Evolutionary conservation across 2,329 filamentous ascomycete species (phyloP).

Genomic region (Fusarium begoniae): DNA sequence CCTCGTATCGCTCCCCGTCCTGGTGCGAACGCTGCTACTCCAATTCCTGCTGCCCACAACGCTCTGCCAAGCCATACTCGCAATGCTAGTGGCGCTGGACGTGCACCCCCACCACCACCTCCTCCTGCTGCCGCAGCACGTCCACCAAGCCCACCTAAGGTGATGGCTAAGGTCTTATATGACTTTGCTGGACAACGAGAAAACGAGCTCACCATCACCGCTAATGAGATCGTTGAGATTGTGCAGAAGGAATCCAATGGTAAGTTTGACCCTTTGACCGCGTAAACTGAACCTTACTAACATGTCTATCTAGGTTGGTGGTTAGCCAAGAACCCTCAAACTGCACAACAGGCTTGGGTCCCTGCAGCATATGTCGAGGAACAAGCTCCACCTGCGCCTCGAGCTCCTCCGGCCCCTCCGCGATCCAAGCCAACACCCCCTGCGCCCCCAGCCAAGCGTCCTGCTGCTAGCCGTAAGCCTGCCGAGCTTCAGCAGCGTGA

Average conservation of each 20-base stretch:
- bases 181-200: constrained; percentile 86
- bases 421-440: constrained; percentile 76
- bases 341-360: constrained; percentile 83
- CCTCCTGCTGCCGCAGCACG: constrained; percentile 65
- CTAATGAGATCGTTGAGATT: constrained; percentile 85
- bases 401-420: constrained; percentile 73
- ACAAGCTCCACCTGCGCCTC: constrained; percentile 69
- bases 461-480: constrained; percentile 76
- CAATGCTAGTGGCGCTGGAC: constrained; percentile 60
- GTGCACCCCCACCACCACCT: constrained; percentile 72
- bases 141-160: constrained; percentile 66
- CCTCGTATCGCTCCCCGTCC: constrained; percentile 15
- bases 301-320: constrained; percentile 78
- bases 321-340: constrained; percentile 76
- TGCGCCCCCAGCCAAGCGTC: constrained; percentile 82
- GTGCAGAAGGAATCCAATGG: constrained; percentile 96
- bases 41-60: constrained; percentile 33
- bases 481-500: constrained; percentile 76
- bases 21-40: not conserved
- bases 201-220: constrained; percentile 83
- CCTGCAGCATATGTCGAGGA: constrained; percentile 95
- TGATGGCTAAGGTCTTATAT: constrained; percentile 89
- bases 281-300: constrained; percentile 44
- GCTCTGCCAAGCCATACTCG: constrained; percentile 61
- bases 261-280: constrained; percentile 57